Evolutionary conservation across 2,329 filamentous ascomycete species (phyloP).

Genomic region (Oidium heveae): DNA sequence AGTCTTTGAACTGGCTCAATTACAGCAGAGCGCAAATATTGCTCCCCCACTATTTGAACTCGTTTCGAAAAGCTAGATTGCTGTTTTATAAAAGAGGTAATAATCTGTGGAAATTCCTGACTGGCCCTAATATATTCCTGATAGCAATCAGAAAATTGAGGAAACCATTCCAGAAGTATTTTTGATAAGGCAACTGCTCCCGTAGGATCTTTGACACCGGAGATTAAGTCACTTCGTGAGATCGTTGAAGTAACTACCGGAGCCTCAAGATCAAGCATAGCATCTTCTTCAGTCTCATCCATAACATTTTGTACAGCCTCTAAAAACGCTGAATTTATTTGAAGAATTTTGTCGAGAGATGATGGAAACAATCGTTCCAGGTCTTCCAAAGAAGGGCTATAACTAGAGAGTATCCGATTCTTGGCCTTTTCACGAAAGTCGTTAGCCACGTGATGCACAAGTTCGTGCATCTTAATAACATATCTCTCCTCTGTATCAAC

Average conservation of each 20-base stretch:
- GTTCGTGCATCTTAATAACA: slow-evolving; percentile 61
- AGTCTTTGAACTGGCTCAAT: slow-evolving; percentile 92
- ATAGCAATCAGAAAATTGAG: slow-evolving; percentile 74
- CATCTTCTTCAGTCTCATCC: slow-evolving; percentile 62
- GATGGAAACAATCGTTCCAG: slow-evolving; percentile 57
- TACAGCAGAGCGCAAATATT: slow-evolving; percentile 67
- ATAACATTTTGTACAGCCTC: slow-evolving; percentile 50
- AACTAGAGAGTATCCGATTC: slow-evolving; percentile 29
- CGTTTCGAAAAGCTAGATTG: slow-evolving; percentile 63
- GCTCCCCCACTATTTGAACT: slow-evolving; percentile 66
- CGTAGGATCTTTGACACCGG: slow-evolving; percentile 40
- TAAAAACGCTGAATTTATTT: slow-evolving; percentile 61
- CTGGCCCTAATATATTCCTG: slow-evolving; percentile 82
- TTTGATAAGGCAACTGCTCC: slow-evolving; percentile 58
- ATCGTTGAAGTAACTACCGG: slow-evolving; percentile 22
- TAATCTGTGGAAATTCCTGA: slow-evolving; percentile 58
- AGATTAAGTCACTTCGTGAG: slow-evolving; percentile 20
- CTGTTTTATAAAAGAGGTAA: slow-evolving; percentile 55
- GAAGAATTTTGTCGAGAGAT: slow-evolving; percentile 55
- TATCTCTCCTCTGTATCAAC: slow-evolving; percentile 86
- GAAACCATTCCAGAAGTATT: slow-evolving; percentile 74
- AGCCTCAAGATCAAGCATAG: slow-evolving; percentile 48
- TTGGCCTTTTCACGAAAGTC: slow-evolving; percentile 53
- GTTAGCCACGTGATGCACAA: slow-evolving; percentile 57
- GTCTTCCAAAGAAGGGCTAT: slow-evolving; percentile 46